phyloP scores from a whole-genome alignment of 345 rosid genomes.

The Rhodamnia argentea region DNA sequence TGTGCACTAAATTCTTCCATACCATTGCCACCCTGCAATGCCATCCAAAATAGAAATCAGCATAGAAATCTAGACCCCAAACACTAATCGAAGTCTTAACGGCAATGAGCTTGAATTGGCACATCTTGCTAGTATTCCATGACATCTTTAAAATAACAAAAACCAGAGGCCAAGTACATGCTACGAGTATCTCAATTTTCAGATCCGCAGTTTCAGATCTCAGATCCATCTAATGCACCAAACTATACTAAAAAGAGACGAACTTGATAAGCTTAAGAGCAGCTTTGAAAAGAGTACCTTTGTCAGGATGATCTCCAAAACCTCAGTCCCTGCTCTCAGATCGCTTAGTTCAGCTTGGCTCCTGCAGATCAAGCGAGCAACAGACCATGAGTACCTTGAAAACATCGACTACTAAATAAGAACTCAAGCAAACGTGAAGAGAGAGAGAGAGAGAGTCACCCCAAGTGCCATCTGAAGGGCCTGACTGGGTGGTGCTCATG shows the following conservation, averaged over 20 bases:
- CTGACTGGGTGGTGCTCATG: slow-evolving; percentile 30
- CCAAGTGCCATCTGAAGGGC: slow-evolving; percentile 48
- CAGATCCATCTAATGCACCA: neutral
- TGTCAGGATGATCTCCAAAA: slow-evolving; percentile 63
- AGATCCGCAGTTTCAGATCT: neutral
- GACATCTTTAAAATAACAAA: neutral
- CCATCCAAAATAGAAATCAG: neutral
- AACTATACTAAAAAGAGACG: neutral
- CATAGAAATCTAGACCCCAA: neutral
- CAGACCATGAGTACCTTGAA: neutral
- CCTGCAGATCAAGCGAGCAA: slow-evolving; percentile 24
- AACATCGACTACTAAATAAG: neutral
- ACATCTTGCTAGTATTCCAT: neutral
- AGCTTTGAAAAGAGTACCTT: slow-evolving; percentile 26
- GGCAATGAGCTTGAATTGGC: neutral
- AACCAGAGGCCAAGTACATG: neutral
- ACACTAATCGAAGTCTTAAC: neutral
- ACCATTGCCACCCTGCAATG: slow-evolving; percentile 50
- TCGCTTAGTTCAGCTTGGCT: slow-evolving; percentile 58
- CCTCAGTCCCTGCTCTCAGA: slow-evolving; percentile 46
- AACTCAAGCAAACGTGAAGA: neutral
- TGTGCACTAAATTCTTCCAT: slow-evolving; percentile 40
- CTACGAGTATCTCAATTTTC: neutral
- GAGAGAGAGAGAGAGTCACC: slow-evolving; percentile 14
- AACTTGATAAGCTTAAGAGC: neutral